Conservation (phyloP, 441 rosid genomes). For the Dalechampia spathulata region DNA sequence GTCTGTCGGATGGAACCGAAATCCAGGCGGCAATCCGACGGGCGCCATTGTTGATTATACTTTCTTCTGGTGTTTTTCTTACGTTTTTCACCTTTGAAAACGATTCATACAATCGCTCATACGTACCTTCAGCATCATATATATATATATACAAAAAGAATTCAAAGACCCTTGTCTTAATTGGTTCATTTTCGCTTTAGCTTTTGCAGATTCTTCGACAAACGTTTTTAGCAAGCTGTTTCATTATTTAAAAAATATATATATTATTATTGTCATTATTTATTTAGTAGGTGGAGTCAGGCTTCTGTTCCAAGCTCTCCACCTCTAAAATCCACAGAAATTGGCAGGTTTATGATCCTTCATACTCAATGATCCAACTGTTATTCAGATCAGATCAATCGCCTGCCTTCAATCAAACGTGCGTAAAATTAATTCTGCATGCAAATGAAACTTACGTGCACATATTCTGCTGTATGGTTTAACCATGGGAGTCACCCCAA, state of each 20-base stretch:
- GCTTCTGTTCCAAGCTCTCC: conserved; percentile 7
- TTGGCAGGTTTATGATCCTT: too few relatives aligned
- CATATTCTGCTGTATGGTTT: too few relatives aligned
- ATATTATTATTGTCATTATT: too few relatives aligned
- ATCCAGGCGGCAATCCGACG: conserved; percentile 89
- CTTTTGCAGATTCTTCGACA: conserved; percentile 64
- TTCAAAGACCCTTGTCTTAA: conserved; percentile 28
- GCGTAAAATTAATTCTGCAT: too few relatives aligned
- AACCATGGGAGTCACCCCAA: too few relatives aligned
- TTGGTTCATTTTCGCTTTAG: conserved; percentile 28
- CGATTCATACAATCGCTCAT: too few relatives aligned
- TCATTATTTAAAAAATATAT: neutral
- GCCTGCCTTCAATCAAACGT: too few relatives aligned
- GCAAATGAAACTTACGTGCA: too few relatives aligned
- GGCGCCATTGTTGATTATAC: conserved; percentile 55
- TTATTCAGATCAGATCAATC: too few relatives aligned
- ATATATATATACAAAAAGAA: conserved; percentile 27
- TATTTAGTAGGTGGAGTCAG: too few relatives aligned
- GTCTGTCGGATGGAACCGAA: conserved; percentile 85
- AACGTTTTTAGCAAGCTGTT: conserved; percentile 49
- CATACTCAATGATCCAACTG: too few relatives aligned
- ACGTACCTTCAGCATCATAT: conserved; percentile 1
- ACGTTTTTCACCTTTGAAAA: neutral
- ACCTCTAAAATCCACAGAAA: too few relatives aligned
- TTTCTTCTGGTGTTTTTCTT: neutral